Base-by-base conservation (phyloP, 2,329 filamentous ascomycete genomes). In the Colletotrichum lentis region DNA sequence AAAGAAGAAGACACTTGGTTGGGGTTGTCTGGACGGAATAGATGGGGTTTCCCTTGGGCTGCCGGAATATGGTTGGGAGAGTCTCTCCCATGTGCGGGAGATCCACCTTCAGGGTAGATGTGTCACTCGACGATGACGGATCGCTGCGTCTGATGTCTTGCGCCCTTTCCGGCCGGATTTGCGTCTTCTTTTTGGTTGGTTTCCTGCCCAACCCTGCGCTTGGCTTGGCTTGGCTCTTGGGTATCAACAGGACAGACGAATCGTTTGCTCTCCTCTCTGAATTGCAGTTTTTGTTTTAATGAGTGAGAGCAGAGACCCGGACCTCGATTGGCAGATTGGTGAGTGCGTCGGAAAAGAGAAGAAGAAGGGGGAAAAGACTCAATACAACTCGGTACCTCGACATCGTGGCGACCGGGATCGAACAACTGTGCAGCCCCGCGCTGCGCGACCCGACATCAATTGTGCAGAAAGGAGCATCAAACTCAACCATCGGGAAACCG, bases 181-280 rank as follows among this genome's bases (percentile, higher is more conserved):
- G 54, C 20, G 46, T 47, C 18, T 55, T 44, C 24, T 43, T 20
- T 46, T 47, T 55, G 53, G 53, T 57, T 65, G 43, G 35, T 71
- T 70, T 67, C 57, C 41, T 69, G 64, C 69, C 65, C 59, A 65
- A 69, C 59, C 50, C 31, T 57, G 57, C 18, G 55, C 49, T 60
- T 47, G 69, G 53, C 62, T 60, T 47, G 69, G 53, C 62, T 69
- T 56, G 69, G 66, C 69, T 46, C 63, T 70, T 71, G 69, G 69
- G 69, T 71, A 71, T 59, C 69, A 70, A 71, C 52, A 35, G 49
- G 37, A 56, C 55, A 44, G 39, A 53, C 27, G 39, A 53, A 66
- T 69, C 66, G 37, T 61, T 56, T 66, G 52, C 56, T 24, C 43
- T 55, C 55, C 50, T 44, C 35, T 35, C n/a, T 27, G 4, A 10